A percentile compares a stretch with the other conserved stretches of the same genome.
phyloP scores from a whole-genome alignment of 1,284 basidiomycete genomes.

The Leccinum angustisporum region DNA sequence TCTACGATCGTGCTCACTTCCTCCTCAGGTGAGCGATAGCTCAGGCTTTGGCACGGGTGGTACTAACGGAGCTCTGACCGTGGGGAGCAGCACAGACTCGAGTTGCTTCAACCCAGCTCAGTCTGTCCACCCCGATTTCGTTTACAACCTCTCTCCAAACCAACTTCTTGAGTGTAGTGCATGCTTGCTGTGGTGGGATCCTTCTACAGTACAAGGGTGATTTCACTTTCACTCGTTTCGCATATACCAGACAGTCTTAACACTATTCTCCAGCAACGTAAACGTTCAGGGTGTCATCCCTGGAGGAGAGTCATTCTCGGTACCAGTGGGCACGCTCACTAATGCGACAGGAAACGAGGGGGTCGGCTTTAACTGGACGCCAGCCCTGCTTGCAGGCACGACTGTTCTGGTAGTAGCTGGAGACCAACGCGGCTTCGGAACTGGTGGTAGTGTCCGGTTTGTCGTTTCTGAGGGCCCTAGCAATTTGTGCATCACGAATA shows the following conservation, averaged over 20 bases:
- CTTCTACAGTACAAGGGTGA: constrained; percentile 54
- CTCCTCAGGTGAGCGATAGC: constrained; percentile 19
- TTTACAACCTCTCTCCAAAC: constrained; percentile 61
- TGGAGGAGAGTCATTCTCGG: constrained; percentile 69
- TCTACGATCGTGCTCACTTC: background rate
- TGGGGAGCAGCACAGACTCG: constrained; percentile 47
- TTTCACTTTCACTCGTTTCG: constrained; percentile 42
- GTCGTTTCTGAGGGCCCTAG: constrained; percentile 52
- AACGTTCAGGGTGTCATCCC: constrained; percentile 73
- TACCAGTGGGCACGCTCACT: constrained; percentile 50
- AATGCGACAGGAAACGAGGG: constrained; percentile 42
- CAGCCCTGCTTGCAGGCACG: constrained; percentile 60
- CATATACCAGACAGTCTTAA: background rate
- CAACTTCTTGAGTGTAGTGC: constrained; percentile 60
- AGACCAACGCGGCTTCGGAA: constrained; percentile 63
- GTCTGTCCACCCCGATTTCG: constrained; percentile 51
- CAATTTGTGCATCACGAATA: constrained; percentile 52
- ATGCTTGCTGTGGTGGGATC: constrained; percentile 64
- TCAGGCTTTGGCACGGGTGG: constrained; percentile 70
- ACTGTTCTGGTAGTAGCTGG: constrained; percentile 66
- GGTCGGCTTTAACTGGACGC: constrained; percentile 67
- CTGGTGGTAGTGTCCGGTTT: constrained; percentile 60
- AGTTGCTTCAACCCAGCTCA: constrained; percentile 57
- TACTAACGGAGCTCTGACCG: constrained; percentile 62
- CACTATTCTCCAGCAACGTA: constrained; percentile 42